These are phyloP conservation scores for Boletus calvinii DNA, from an alignment of 1,284 basidiomycete species.

Conservation along the genomic window DNA sequence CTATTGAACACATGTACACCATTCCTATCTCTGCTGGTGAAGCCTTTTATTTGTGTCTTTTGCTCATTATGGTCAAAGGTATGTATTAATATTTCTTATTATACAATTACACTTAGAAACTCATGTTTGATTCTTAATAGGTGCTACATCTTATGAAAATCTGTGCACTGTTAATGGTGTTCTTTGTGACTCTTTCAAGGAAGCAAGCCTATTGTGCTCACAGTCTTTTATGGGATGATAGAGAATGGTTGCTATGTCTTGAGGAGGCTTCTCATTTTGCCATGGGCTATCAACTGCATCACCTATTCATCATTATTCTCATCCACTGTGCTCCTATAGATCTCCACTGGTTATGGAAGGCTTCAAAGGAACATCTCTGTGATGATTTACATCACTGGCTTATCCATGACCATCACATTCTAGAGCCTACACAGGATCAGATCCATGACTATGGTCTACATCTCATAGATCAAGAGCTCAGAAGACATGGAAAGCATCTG, in stretches of 20 bases:
- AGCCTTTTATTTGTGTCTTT: slow-evolving; percentile 34
- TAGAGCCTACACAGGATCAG: slow-evolving; percentile 30
- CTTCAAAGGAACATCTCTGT: slow-evolving; percentile 28
- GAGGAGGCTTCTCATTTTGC: slow-evolving; percentile 33
- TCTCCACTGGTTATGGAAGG: slow-evolving; percentile 31
- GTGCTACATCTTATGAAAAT: slow-evolving; percentile 34
- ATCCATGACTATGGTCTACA: slow-evolving; percentile 41
- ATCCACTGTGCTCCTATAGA: slow-evolving; percentile 27
- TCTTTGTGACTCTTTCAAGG: slow-evolving; percentile 23
- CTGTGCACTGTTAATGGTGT: slow-evolving; percentile 24
- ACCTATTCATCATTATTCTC: slow-evolving; percentile 36
- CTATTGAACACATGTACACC: slow-evolving; percentile 36
- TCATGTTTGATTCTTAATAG: no score
- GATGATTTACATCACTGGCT: slow-evolving; percentile 31
- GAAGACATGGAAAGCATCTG: slow-evolving; percentile 23
- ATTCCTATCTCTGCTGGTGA: slow-evolving; percentile 21
- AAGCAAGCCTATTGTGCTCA: slow-evolving; percentile 32
- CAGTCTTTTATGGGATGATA: slow-evolving; percentile 40
- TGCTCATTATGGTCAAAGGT: slow-evolving; percentile 37
- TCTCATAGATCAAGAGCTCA: slow-evolving; percentile 35
- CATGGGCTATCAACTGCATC: slow-evolving; percentile 28
- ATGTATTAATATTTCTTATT: no score
- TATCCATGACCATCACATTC: slow-evolving; percentile 5
- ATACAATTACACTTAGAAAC: no score
- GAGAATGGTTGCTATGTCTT: slow-evolving; percentile 37